Evolutionary conservation across 208 protist genomes (phyloP).

Genomic region (Crithidia expoeki): DNA sequence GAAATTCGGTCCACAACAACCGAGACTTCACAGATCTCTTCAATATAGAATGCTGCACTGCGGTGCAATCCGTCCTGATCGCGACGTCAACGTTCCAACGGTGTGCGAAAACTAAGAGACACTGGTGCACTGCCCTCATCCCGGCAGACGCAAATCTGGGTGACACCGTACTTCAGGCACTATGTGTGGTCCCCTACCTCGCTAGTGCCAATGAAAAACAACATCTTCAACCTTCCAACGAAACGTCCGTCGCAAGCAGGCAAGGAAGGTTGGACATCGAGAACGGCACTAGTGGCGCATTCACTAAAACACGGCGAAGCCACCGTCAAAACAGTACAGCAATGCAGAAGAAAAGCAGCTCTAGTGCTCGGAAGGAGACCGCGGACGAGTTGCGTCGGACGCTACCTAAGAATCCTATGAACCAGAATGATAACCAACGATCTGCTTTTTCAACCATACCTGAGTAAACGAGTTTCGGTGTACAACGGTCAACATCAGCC

Average conservation of each 20-base stretch:
- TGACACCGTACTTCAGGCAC: neutral
- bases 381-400: neutral
- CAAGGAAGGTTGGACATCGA: neutral
- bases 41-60: neutral
- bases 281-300: neutral
- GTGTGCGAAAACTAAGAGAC: neutral
- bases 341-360: neutral
- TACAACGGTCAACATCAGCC: neutral
- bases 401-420: too few species aligned
- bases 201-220: slow-evolving; percentile 1
- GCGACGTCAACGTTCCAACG: neutral
- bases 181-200: neutral
- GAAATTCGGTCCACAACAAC: neutral
- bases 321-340: slow-evolving; percentile 6
- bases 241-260: neutral
- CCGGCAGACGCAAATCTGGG: neutral
- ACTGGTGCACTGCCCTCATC: neutral
- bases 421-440: neutral
- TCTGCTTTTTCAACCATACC: neutral
- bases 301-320: neutral
- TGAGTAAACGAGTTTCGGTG: neutral
- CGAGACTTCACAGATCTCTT: neutral
- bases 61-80: slow-evolving; percentile 1
- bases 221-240: slow-evolving; percentile 2
- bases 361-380: neutral